Percentiles rank a stretch among this genome's conserved stretches.
These are phyloP conservation scores for Craterostigma plantagineum DNA, from an alignment of 257 asterid genomes.

Conservation along the genomic window DNA sequence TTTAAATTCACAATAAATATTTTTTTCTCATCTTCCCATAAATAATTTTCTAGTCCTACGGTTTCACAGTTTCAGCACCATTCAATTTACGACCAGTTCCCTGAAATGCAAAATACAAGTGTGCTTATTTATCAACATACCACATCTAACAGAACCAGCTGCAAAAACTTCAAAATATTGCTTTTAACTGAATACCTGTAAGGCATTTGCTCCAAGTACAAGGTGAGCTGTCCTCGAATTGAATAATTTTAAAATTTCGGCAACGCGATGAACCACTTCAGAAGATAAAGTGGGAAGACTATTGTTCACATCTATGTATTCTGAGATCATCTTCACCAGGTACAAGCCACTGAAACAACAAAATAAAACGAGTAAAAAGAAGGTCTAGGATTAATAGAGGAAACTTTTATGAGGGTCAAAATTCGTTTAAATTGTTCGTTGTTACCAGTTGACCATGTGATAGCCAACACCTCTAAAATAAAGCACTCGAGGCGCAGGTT, in stretches of 20 bases:
- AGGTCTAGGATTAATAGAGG: background rate
- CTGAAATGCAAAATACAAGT: too few relatives aligned
- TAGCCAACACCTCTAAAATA: constrained; percentile 62
- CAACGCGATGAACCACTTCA: constrained; percentile 85
- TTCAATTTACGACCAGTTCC: too few relatives aligned
- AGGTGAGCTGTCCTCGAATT: constrained; percentile 94
- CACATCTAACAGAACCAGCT: too few relatives aligned
- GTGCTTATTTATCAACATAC: too few relatives aligned
- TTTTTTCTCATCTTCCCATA: too few relatives aligned
- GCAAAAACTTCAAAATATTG: too few relatives aligned
- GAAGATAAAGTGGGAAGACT: constrained; percentile 69
- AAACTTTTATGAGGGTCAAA: background rate
- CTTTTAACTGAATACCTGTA: constrained; percentile 41
- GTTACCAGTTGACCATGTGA: constrained; percentile 98
- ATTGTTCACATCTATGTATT: constrained; percentile 66
- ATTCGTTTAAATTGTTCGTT: too few relatives aligned
- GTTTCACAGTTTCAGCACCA: too few relatives aligned
- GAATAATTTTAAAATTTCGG: constrained; percentile 81
- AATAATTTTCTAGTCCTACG: too few relatives aligned
- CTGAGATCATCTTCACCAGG: constrained; percentile 93
- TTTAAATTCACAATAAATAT: too few relatives aligned
- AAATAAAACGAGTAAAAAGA: constrained; percentile 9
- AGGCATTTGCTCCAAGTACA: constrained; percentile 98
- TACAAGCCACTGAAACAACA: constrained; percentile 66
- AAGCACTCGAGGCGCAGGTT: constrained; percentile 48